Base-by-base conservation (phyloP, 129 eudicot genomes). In the Apium graveolens region DNA sequence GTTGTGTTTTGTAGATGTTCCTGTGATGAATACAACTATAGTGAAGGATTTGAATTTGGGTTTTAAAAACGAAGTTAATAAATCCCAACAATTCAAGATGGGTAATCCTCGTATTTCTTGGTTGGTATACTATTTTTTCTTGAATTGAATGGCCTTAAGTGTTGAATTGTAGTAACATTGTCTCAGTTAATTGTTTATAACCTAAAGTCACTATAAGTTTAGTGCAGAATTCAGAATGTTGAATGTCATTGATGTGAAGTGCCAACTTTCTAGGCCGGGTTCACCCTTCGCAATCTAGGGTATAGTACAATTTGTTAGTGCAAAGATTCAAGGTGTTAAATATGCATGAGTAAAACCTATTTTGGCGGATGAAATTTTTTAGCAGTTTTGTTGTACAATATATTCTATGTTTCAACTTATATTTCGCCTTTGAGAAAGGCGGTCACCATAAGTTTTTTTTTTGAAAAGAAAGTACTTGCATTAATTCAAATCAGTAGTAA, bases 81-180 rank as follows among this genome's bases (percentile, higher is more conserved):
- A 95, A 26, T 62, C 80, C 87, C 96, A 95, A 90, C 94, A 95
- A 83, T 86, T 92, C 5, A 87, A 83, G 86, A 95, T 95, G 98
- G 98, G 98, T 39, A 97, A 95, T 83, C 97, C 97, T 53, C 98
- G 91, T 66, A 88, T 95, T 80, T 95, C 98, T 80, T 95, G 98
- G 98, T 94, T 75, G 44, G 80, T 79, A 57, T 72, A 57, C 75
- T 39, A 37, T 3, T 51, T 11, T 41, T 53, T 0, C 26, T 49
- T 49, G 6, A 17, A 18, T 48, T 35, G 38, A 35, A 18, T 7
- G 7, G 24, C 7, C 55, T 32, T 29, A 1, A 62, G n/a, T 26
- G 14, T 38, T 18, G 17, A 37, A 70, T 38, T n/a, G 32, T n/a
- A 10, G 18, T 51, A 20, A 20, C n/a, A n/a, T n/a, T n/a, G n/a